Percentiles rank a stretch among this genome's conserved stretches.
Conservation (phyloP, 176 grass and related monocot genomes). For the Bromus sterilis region DNA sequence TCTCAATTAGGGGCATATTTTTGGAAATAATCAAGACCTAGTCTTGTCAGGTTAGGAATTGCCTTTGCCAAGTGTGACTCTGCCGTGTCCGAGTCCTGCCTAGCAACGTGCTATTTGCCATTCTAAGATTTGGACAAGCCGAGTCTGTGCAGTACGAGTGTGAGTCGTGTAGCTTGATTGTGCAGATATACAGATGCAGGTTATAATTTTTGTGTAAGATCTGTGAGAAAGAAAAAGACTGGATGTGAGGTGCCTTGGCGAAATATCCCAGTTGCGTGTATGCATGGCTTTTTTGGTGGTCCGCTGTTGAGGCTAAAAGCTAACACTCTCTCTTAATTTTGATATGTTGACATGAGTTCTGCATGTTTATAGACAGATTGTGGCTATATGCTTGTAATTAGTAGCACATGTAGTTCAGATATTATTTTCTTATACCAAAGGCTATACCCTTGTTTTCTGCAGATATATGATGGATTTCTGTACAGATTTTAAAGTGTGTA, state of each 20-base stretch:
- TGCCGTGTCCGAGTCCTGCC: neutral
- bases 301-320: neutral
- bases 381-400: neutral
- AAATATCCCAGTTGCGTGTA: neutral
- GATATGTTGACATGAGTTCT: neutral
- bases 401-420: neutral
- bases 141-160: neutral
- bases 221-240: neutral
- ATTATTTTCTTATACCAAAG: neutral
- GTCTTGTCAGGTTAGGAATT: too few relatives aligned
- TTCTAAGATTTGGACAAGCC: neutral
- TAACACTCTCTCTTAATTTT: neutral
- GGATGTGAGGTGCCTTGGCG: neutral
- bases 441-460: neutral
- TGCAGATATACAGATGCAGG: neutral
- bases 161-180: neutral
- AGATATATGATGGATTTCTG: neutral
- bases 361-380: neutral
- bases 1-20: neutral
- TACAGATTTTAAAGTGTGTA: neutral
- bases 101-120: neutral
- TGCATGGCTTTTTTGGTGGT: neutral
- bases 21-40: too few relatives aligned
- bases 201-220: neutral
- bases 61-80: too few relatives aligned